Evolutionary conservation across 2,329 filamentous ascomycete species (phyloP), one percentile per base, ranked within the genome.

Genomic region (Neofusicoccum laricinum): DNA sequence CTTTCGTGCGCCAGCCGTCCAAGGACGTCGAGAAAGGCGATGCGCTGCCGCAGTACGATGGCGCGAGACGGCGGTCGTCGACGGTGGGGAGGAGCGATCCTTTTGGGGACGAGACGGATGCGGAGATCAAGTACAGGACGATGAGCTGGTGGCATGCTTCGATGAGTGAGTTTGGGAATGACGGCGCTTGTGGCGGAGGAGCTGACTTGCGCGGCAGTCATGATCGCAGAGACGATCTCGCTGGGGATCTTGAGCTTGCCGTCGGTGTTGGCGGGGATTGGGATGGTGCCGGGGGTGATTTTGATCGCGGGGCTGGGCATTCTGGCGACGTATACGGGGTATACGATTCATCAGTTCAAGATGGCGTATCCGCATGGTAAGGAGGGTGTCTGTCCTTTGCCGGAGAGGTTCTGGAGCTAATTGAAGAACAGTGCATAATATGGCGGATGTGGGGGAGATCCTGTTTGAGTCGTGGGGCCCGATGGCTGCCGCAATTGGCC

Each of bases 141-240:
- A 76, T 83, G 75, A 75, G 75, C 63, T 85, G 82, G 83, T 64
- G 61, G 61, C 49, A 63, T 46, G 61, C 49, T 11, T 40, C 46
- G 19, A 50, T 63, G 61, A 55, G 55, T 59, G 36, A 46, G 58
- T 61, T 17, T 38, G n/a, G n/a, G n/a, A n/a, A n/a, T n/a, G n/a
- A n/a, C n/a, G n/a, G n/a, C n/a, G n/a, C n/a, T n/a, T n/a, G n/a
- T n/a, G n/a, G n/a, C n/a, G n/a, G n/a, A n/a, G n/a, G n/a, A n/a
- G n/a, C 12, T 38, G 36, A 14, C n/a, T 38, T 38, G 36, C 4
- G 36, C 4, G 7, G 4, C 6, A 76, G 79, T 86, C 65, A 85
- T 86, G 81, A 80, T 86, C 46, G 85, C 84, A 14, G 85, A 86
- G 70, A 86, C 83, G 4, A 82, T 86, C 19, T 85, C 83, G 10